phyloP scores from a whole-genome alignment of 2,329 filamentous ascomycete species.

The Trichoderma gracile region DNA sequence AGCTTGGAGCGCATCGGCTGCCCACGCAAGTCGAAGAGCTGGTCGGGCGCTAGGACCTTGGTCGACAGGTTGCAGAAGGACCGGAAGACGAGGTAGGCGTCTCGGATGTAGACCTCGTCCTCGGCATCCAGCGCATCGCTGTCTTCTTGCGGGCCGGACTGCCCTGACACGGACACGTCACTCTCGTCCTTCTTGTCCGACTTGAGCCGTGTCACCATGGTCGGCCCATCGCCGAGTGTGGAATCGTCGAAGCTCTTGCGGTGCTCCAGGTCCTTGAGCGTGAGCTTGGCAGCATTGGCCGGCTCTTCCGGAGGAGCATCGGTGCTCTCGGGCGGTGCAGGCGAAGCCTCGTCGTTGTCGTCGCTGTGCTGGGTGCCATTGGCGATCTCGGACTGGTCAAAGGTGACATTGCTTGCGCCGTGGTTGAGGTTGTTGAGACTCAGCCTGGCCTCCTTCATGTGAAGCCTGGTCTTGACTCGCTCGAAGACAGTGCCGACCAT shows the following conservation, averaged over 20 bases:
- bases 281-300: constrained; percentile 56
- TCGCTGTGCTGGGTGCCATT: constrained; percentile 44
- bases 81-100: constrained; percentile 94
- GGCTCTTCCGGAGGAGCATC: constrained; percentile 34
- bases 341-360: constrained; percentile 39
- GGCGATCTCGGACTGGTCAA: constrained; percentile 48
- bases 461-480: constrained; percentile 80
- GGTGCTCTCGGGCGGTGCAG: constrained; percentile 36
- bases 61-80: constrained; percentile 98
- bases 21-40: constrained; percentile 87
- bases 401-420: constrained; percentile 54
- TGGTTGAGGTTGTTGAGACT: constrained; percentile 56
- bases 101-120: constrained; percentile 95
- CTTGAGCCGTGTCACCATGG: constrained; percentile 65
- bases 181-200: constrained; percentile 44
- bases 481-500: constrained; percentile 99
- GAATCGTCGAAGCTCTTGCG: constrained; percentile 70
- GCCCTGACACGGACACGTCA: constrained; percentile 52
- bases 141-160: constrained; percentile 57
- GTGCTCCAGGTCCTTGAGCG: constrained; percentile 66
- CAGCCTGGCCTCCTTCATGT: constrained; percentile 79
- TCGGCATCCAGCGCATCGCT: constrained; percentile 67
- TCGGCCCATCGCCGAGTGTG: constrained; percentile 65
- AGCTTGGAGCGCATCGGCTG: constrained; percentile 98
- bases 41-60: constrained; percentile 84